These are phyloP conservation scores for Monilinia vaccinii-corymbosi DNA, from an alignment of 2,329 filamentous ascomycete species.

Conservation along the genomic window DNA sequence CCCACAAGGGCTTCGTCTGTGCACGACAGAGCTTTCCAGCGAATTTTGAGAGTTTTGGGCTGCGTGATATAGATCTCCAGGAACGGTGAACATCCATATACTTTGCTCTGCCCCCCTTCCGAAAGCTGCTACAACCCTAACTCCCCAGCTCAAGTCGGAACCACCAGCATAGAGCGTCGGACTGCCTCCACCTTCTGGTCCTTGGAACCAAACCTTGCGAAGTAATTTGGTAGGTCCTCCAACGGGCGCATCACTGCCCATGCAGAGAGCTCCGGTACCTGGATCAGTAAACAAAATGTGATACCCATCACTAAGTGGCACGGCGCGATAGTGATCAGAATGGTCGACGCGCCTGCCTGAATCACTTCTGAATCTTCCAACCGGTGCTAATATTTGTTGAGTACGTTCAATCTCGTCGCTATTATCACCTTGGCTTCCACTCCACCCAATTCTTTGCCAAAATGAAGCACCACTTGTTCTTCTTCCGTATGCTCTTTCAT, in stretches of 20 bases:
- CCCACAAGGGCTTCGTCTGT: conserved; percentile 2
- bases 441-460: conserved; percentile 21
- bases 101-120: conserved; percentile 33
- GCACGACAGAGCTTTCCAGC: conserved; percentile 9
- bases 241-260: conserved; percentile 53
- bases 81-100: conserved; percentile 52
- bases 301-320: conserved; percentile 56
- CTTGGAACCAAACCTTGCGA: conserved; percentile 46
- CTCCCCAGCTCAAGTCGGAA: conserved; percentile 46
- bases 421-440: conserved; percentile 9
- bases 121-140: conserved; percentile 50
- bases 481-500: conserved; percentile 22
- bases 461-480: conserved; percentile 20
- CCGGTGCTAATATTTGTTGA: conserved; percentile 12
- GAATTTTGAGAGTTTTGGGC: conserved; percentile 19
- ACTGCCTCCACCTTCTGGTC: conserved; percentile 26
- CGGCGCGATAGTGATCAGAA: conserved; percentile 51
- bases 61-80: conserved; percentile 43
- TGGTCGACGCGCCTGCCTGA: conserved; percentile 18
- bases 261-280: conserved; percentile 42
- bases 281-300: conserved; percentile 59
- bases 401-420: conserved; percentile 6
- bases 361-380: conserved; percentile 15
- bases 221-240: conserved; percentile 46
- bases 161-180: conserved; percentile 48